Conservation (phyloP, 257 asterid species). For the Nicotiana obtusifolia region DNA sequence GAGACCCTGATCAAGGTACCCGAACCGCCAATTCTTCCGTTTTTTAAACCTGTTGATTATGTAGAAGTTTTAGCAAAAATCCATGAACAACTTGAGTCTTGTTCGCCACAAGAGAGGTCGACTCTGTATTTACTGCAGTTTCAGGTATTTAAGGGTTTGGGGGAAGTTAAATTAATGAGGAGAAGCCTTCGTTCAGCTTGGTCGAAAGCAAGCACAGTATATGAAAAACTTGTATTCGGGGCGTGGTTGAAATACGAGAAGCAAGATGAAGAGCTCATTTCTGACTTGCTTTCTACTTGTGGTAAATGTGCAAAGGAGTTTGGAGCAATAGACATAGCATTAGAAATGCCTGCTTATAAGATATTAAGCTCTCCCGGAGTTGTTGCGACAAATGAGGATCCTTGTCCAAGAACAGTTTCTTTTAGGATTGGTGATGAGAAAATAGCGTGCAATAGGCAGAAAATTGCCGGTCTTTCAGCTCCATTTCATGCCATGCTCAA, state of each 20-base stretch:
- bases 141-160: slow-evolving; percentile 93
- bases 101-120: slow-evolving; percentile 59
- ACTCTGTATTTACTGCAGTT: slow-evolving; percentile 76
- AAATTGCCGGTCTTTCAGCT: slow-evolving; percentile 72
- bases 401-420: slow-evolving; percentile 39
- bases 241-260: slow-evolving; percentile 95
- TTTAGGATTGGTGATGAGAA: slow-evolving; percentile 68
- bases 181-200: slow-evolving; percentile 91
- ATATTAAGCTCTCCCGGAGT: slow-evolving; percentile 16
- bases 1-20: slow-evolving; percentile 90
- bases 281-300: slow-evolving; percentile 70
- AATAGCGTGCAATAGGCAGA: slow-evolving; percentile 63
- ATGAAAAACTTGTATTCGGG: slow-evolving; percentile 80
- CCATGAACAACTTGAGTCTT: slow-evolving; percentile 92
- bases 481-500: slow-evolving; percentile 93
- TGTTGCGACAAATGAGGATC: slow-evolving; percentile 2
- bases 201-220: slow-evolving; percentile 61
- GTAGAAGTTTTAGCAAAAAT: slow-evolving; percentile 87
- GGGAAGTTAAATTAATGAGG: slow-evolving; percentile 82
- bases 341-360: slow-evolving; percentile 48
- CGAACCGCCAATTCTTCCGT: slow-evolving; percentile 80
- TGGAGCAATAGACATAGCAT: slow-evolving; percentile 60
- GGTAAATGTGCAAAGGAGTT: slow-evolving; percentile 80
- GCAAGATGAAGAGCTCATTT: slow-evolving; percentile 72
- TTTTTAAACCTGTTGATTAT: slow-evolving; percentile 84